Evolutionary conservation across 2,329 filamentous ascomycete genomes (phyloP).

Genomic region (Fusarium beomiforme): DNA sequence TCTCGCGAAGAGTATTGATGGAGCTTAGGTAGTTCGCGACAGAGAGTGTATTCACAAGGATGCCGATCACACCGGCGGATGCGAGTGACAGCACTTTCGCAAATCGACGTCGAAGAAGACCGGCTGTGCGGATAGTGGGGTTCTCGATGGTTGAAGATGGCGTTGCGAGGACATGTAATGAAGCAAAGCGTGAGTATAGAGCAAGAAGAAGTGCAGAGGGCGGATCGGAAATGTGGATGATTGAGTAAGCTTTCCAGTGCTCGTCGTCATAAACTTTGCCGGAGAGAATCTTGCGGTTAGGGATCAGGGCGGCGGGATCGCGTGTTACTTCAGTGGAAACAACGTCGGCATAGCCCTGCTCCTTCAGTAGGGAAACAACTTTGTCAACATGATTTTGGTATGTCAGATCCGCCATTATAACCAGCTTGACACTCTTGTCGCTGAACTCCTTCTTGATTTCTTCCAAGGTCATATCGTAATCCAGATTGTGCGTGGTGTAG

Average conservation of each 20-base stretch:
- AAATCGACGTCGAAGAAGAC: constrained; percentile 83
- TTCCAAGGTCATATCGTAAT: constrained; percentile 64
- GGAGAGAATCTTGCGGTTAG: constrained; percentile 77
- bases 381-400: constrained; percentile 78
- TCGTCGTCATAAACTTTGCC: constrained; percentile 53
- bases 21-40: constrained; percentile 90
- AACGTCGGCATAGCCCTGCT: constrained; percentile 74
- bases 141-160: constrained; percentile 64
- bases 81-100: constrained; percentile 83
- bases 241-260: constrained; percentile 72
- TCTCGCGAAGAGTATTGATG: constrained; percentile 75
- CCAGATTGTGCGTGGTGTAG: constrained; percentile 79
- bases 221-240: constrained; percentile 88
- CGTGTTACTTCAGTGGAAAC: constrained; percentile 78
- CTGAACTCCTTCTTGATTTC: constrained; percentile 77
- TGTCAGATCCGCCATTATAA: constrained; percentile 90
- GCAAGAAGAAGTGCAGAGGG: constrained; percentile 86
- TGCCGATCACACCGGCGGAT: constrained; percentile 86
- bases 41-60: constrained; percentile 93
- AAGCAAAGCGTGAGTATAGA: constrained; percentile 81
- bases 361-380: constrained; percentile 64
- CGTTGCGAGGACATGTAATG: constrained; percentile 81
- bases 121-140: constrained; percentile 57
- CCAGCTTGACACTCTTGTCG: constrained; percentile 69
- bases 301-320: constrained; percentile 81